Evolutionary conservation across 805 yeast genomes (phyloP), one percentile per base, ranked within the genome.

Genomic region (Wickerhamomyces subpelliculosus): DNA sequence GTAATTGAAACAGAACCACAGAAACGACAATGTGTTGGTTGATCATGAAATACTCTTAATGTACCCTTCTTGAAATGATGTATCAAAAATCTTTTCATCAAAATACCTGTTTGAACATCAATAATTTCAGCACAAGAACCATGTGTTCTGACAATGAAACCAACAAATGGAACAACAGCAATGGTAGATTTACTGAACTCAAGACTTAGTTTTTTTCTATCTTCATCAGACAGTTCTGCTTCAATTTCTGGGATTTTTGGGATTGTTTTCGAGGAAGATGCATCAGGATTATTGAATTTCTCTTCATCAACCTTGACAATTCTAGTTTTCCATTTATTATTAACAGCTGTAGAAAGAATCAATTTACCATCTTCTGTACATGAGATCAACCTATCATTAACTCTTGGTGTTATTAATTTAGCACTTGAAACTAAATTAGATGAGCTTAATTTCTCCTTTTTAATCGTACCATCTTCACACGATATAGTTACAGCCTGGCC

Each of bases 1-100:
- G 77, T 70, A 29, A 87, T 72, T 0, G 95, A 81, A 0, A 84
- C 87, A 63, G 94, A 82, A 3, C 96, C 96, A 65, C 96, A 87
- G 60, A 87, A 87, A 33, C 83, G 72, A 61, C 96, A 87, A 61
- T 87, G 95, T 1, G 87, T 78, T 6, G 95, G 94, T 47, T 81
- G 87, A 31, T 84, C 80, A 54, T 87, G 95, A 45, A 85, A 76
- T 1, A 84, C 93, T 40, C 69, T 65, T 44, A 87, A 71, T 0
- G 82, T 55, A 2, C 72, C 72, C 3, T 39, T 45, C 28, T 75
- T 76, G 62, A 77, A 80, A 27, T 72, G 72, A 0, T 81, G 84
- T 33, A 87, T 73, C 22, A 67, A 60, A 48, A 85, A 72, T 30
- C 67, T 71, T 45, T 75, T 76, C 37, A 87, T 63, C 27, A 84